These are phyloP conservation scores for Cladophialophora carrionii DNA, from an alignment of 2,329 filamentous ascomycete species.

Conservation along the genomic window DNA sequence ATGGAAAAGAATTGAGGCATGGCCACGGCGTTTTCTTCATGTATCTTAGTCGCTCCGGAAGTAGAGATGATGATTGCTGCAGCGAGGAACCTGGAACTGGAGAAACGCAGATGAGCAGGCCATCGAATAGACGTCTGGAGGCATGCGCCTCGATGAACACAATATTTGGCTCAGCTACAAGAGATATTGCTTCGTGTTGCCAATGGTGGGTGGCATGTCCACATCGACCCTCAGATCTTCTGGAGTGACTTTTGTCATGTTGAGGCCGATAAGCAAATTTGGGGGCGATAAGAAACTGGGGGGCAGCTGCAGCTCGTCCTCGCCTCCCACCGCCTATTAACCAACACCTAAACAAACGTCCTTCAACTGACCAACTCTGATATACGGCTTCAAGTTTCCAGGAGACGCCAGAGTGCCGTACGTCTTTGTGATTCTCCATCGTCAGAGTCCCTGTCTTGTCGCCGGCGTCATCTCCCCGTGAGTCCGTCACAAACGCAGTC, in stretches of 20 bases:
- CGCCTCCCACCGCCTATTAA: neutral
- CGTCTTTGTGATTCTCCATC: neutral
- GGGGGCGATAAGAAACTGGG: slow-evolving; percentile 8
- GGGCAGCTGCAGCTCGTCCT: neutral
- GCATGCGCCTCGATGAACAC: neutral
- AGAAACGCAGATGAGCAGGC: neutral
- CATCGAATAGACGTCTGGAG: neutral
- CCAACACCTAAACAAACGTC: neutral
- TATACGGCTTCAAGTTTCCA: neutral
- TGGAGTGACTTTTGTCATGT: neutral
- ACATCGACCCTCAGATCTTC: neutral
- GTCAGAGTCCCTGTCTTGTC: neutral
- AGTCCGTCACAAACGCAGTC: neutral
- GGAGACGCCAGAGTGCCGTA: neutral
- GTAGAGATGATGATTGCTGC: neutral
- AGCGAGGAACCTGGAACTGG: neutral
- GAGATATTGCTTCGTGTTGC: neutral
- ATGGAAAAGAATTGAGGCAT: neutral
- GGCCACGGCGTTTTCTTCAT: neutral
- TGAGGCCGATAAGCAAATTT: slow-evolving; percentile 1
- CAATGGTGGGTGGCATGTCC: neutral
- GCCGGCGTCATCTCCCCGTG: neutral
- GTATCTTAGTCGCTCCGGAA: neutral
- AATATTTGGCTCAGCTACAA: neutral
- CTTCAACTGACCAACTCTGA: neutral